A percentile compares a stretch with the other conserved stretches of the same genome.
phyloP scores from a whole-genome alignment of 108 stramenopile species.

The Discostella pseudostelligera region DNA sequence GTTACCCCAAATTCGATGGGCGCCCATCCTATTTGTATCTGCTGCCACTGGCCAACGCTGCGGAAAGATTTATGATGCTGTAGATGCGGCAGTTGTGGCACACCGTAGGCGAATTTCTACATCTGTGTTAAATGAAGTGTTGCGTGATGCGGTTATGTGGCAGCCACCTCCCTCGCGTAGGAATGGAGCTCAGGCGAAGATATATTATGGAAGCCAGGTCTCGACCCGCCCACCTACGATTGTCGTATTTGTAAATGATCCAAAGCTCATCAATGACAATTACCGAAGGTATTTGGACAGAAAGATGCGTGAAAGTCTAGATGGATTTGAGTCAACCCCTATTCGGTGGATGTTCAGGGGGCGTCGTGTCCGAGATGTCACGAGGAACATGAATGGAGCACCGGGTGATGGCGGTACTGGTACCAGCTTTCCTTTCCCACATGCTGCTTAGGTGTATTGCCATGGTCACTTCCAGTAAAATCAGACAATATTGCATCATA shows the following conservation, averaged over 20 bases:
- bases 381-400: slow-evolving; percentile 75
- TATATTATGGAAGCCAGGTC: slow-evolving; percentile 95
- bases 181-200: slow-evolving; percentile 88
- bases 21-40: slow-evolving; percentile 94
- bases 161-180: slow-evolving; percentile 91
- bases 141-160: slow-evolving; percentile 94
- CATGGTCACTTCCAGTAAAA: no score
- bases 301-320: slow-evolving; percentile 92
- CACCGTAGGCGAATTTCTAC: slow-evolving; percentile 90
- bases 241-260: slow-evolving; percentile 95
- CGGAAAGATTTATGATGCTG: slow-evolving; percentile 87
- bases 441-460: slow-evolving; percentile 50
- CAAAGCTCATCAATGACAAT: slow-evolving; percentile 88
- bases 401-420: slow-evolving; percentile 84
- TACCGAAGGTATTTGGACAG: slow-evolving; percentile 95
- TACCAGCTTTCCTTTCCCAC: slow-evolving; percentile 81
- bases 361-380: slow-evolving; percentile 82
- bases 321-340: slow-evolving; percentile 93
- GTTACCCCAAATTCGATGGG: slow-evolving; percentile 90
- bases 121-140: slow-evolving; percentile 92
- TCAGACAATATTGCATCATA: background rate
- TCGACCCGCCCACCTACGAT: slow-evolving; percentile 91
- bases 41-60: slow-evolving; percentile 94
- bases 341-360: slow-evolving; percentile 95
- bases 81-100: slow-evolving; percentile 85